phyloP scores from a whole-genome alignment of 2,329 filamentous ascomycete genomes.

The Botrytis aclada region DNA sequence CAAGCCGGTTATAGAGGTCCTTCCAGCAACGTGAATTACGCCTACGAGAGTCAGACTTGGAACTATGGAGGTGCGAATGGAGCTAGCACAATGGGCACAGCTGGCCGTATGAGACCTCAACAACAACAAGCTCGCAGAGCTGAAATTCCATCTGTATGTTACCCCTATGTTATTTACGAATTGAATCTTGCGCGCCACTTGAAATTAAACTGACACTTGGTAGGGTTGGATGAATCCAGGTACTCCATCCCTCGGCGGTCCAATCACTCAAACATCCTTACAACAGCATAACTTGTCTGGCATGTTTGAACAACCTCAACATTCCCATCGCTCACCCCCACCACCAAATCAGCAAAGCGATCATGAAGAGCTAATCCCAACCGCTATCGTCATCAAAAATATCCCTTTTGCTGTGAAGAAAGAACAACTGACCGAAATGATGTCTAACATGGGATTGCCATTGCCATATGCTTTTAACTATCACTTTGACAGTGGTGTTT shows the following conservation, averaged over 20 bases:
- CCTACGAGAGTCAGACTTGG: slow-evolving; percentile 78
- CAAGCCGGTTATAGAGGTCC: slow-evolving; percentile 31
- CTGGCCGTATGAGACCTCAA: slow-evolving; percentile 52
- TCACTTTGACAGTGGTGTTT: slow-evolving; percentile 97
- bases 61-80: slow-evolving; percentile 62
- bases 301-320: slow-evolving; percentile 27
- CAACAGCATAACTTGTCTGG: slow-evolving; percentile 29
- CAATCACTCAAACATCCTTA: slow-evolving; percentile 11
- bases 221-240: slow-evolving; percentile 46
- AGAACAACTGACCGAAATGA: slow-evolving; percentile 86
- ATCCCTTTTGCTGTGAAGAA: slow-evolving; percentile 98
- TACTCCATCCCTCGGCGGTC: slow-evolving; percentile 45
- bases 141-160: slow-evolving; percentile 66
- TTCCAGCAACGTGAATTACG: slow-evolving; percentile 42
- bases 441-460: slow-evolving; percentile 91
- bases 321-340: slow-evolving; percentile 27
- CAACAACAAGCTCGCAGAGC: slow-evolving; percentile 48
- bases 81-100: slow-evolving; percentile 62
- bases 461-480: slow-evolving; percentile 99
- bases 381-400: slow-evolving; percentile 98
- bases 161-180: slow-evolving; percentile 40
- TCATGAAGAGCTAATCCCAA: slow-evolving; percentile 86
- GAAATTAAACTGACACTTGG: not conserved
- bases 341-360: slow-evolving; percentile 24
- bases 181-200: slow-evolving; percentile 28